Evolutionary conservation across 345 rosid genomes (phyloP), one percentile per base, ranked within the genome.

Genomic region (Abelmoschus esculentus): DNA sequence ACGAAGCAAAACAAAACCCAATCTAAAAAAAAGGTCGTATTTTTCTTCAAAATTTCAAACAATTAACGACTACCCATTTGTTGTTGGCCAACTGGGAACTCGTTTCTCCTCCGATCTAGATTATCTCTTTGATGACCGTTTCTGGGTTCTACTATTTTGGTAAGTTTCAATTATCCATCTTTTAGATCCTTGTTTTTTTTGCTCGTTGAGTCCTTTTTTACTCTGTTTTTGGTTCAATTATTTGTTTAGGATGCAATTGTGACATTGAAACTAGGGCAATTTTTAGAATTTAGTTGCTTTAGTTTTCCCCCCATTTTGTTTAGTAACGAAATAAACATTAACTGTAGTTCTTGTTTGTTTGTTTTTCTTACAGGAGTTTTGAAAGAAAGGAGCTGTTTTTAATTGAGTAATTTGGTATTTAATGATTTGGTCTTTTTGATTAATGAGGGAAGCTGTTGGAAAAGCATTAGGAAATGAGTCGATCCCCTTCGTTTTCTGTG

Each of bases 401-500:
- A 15, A 46, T 47, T 15, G 42, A 66, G 3, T 66, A 66, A 29
- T 29, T 66, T 29, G 19, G 56, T 29, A 4, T 66, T 29, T 29
- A 49, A 49, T 49, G 57, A 49, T 42, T 49, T 15, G 13, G 67
- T 72, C 52, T 60, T 57, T 80, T 75, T 22, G 26, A 82, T 84
- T 67, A 75, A 76, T 76, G 76, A 75, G 53, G 62, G 71, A 46
- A 32, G 26, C 19, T 73, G 49, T 75, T 61, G 77, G 68, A 15
- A 22, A 65, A 67, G 13, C 49, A 61, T 36, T 66, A 29, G 66
- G 89, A 84, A 73, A 91, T 95, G 97, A 95, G 92, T 84, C 86
- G 96, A 63, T 91, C 91, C 14, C 97, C 96, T 58, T 90, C 99
- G 0, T 90, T 91, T 75, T 90, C 96, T 73, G 82, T 83, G 66